A percentile compares a stretch with the other conserved stretches of the same genome.
These are phyloP conservation scores for Tylopilus subfusipes DNA, from an alignment of 768 basidiomycete species.

Conservation along the genomic window DNA sequence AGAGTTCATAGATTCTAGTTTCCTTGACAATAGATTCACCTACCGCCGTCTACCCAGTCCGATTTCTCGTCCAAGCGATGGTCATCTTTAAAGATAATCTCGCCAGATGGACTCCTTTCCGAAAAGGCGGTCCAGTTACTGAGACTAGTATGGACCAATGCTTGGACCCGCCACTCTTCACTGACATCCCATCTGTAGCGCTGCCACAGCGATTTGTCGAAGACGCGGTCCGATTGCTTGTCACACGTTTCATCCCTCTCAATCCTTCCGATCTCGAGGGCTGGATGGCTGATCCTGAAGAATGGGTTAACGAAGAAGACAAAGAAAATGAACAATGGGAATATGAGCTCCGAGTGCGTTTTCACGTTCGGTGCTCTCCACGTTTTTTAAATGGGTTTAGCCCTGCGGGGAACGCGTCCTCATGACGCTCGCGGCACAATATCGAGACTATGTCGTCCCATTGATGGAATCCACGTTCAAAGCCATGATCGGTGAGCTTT, in stretches of 20 bases:
- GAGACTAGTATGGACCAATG: constrained; percentile 46
- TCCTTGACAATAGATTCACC: constrained; percentile 47
- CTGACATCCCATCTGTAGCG: constrained; percentile 37
- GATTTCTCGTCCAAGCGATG: constrained; percentile 81
- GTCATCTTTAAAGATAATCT: constrained; percentile 82
- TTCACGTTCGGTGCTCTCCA: neutral
- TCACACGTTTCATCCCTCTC: constrained; percentile 83
- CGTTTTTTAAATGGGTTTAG: constrained; percentile 37
- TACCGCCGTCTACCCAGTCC: constrained; percentile 67
- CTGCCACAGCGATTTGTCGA: constrained; percentile 69
- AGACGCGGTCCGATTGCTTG: constrained; percentile 68
- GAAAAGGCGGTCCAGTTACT: constrained; percentile 58
- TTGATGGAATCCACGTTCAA: constrained; percentile 59
- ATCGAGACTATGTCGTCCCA: constrained; percentile 64
- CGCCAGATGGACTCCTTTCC: constrained; percentile 67
- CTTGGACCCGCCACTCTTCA: neutral
- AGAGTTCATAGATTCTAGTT: neutral
- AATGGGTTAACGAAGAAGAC: constrained; percentile 90
- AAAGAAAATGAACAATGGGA: constrained; percentile 92
- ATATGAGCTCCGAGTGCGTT: constrained; percentile 80
- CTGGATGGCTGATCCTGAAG: constrained; percentile 89
- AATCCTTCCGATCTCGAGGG: constrained; percentile 75
- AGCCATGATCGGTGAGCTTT: constrained; percentile 50
- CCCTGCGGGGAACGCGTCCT: constrained; percentile 93
- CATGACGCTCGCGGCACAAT: constrained; percentile 71